Evolutionary conservation across 2,329 filamentous ascomycete genomes (phyloP), one percentile per base, ranked within the genome.

Genomic region (Colletotrichum gloeosporioides): DNA sequence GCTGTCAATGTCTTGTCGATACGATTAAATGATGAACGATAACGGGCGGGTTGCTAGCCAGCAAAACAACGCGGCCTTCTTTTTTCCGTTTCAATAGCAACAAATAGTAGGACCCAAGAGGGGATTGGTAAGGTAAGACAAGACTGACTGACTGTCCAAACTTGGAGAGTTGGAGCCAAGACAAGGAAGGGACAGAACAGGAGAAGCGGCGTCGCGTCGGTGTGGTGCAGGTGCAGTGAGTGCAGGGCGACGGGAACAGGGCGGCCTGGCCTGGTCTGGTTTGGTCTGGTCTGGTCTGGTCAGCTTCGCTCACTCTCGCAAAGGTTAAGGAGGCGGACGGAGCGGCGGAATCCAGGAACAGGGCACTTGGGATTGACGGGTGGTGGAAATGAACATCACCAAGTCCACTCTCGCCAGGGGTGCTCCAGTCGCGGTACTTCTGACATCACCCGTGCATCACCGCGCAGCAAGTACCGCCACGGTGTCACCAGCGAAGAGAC

Each of bases 341-440:
- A 49, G 65, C 64, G 44, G 29, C 64, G 74, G 71, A 69, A 69
- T 69, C 74, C 65, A 76, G 74, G 74, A 76, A 76, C 74, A 76
- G 74, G 74, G 70, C 70, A 65, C 59, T 55, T 74, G 57, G 70
- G 70, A 68, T 73, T 36, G 34, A 32, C 64, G 44, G 74, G 59
- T 62, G 74, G 74, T 69, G 74, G 74, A 76, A 74, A 76, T 74
- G 65, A 76, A 53, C 65, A 69, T 74, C 74, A 73, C 44, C 70
- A 74, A 57, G 16, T 29, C 55, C 63, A 57, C 22, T 27, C n/a
- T 34, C 15, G 61, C 22, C 70, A 49, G 25, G 27, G 18, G 36
- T 15, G n/a, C 44, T 53, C 44, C 44, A 16, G 69, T 63, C 31
- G 31, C 39, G 32, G 13, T 39, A 55, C 25, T 22, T 49, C 32